A percentile compares a stretch with the other conserved stretches of the same genome.
phyloP scores from a whole-genome alignment of 805 yeast genomes.

The Spathaspora gorwiae region DNA sequence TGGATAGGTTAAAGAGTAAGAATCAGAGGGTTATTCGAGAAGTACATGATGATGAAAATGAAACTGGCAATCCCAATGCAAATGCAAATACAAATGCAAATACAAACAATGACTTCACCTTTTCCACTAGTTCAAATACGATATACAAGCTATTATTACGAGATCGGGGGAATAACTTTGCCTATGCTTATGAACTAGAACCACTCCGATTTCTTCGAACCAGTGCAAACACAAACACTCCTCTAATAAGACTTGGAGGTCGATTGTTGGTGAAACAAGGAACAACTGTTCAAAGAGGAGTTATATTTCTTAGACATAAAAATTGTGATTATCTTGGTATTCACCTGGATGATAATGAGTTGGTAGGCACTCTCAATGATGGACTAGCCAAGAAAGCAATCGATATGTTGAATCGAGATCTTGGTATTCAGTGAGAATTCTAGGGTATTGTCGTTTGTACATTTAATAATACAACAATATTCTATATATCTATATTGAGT shows the following conservation, averaged over 20 bases:
- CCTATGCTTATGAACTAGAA: slow-evolving; percentile 55
- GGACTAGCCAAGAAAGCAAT: slow-evolving; percentile 37
- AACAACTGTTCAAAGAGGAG: slow-evolving; percentile 45
- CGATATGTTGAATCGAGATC: slow-evolving; percentile 28
- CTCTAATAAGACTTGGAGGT: slow-evolving; percentile 50
- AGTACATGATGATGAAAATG: slow-evolving; percentile 34
- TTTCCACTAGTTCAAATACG: slow-evolving; percentile 9
- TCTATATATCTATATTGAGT: background rate
- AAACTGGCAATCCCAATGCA: background rate
- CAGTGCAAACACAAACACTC: slow-evolving; percentile 16
- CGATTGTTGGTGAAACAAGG: slow-evolving; percentile 49
- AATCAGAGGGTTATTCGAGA: slow-evolving; percentile 40
- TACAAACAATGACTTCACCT: background rate
- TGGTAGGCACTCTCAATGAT: slow-evolving; percentile 26
- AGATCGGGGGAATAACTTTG: slow-evolving; percentile 46
- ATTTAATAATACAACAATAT: background rate
- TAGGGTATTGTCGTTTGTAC: background rate
- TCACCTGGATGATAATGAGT: slow-evolving; percentile 16
- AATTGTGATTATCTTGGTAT: slow-evolving; percentile 32
- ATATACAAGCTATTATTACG: slow-evolving; percentile 55
- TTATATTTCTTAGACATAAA: slow-evolving; percentile 29
- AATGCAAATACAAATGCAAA: background rate
- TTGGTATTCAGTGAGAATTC: background rate
- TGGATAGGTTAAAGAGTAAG: slow-evolving; percentile 44
- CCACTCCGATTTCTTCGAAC: slow-evolving; percentile 46